Base-by-base conservation (phyloP, 306 rosid species). In the Inga leiocalycina region DNA sequence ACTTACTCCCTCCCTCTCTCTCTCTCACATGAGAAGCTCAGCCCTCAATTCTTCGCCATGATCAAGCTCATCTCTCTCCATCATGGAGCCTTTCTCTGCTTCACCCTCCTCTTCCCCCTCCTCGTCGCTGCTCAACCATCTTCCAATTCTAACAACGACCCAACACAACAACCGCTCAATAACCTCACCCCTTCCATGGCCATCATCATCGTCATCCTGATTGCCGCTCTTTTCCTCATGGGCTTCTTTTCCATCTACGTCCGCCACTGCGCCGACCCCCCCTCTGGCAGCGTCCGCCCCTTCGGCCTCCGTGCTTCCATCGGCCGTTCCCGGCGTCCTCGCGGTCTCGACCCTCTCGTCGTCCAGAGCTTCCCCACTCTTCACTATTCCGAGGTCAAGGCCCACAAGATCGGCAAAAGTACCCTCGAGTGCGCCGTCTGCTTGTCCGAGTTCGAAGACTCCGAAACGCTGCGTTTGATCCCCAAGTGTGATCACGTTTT, bases 401-500 rank as follows among this genome's bases (percentile, higher is more conserved):
- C 87, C 19, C 89, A 89, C 35, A 91, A 97, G 76, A 88, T 94
- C 5, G 99, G 97, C 3, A 94, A 92, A 35, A 92, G 84, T 0
- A 88, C 97, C 3, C 82, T 97, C 4, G 98, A 97, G 39, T 97
- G 99, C 87, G 99, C 98, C 11, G 98, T 94, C 24, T 97, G 99
- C 70, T 41, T 97, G 7, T 85, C 84, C 84, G 99, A 97, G 68
- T 97, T 97, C 77, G 97, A 97, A 43, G 98, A 97, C 2, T 78
- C 81, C 57, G 99, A 96, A 80, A 96, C 78, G 80, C 90, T 96
- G 89, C 98, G 99, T 64, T 88, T 96, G 66, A 88, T 96, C n/a
- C 99, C 99, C 0, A 91, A 88, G 67, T 96, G 99, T 48, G 99
- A 96, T 44, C 99, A 96, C 46, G 99, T 92, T 0, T 96, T 96